Evolutionary conservation across 164 flowering plant species (phyloP).

Genomic region (Echeveria elegans): DNA sequence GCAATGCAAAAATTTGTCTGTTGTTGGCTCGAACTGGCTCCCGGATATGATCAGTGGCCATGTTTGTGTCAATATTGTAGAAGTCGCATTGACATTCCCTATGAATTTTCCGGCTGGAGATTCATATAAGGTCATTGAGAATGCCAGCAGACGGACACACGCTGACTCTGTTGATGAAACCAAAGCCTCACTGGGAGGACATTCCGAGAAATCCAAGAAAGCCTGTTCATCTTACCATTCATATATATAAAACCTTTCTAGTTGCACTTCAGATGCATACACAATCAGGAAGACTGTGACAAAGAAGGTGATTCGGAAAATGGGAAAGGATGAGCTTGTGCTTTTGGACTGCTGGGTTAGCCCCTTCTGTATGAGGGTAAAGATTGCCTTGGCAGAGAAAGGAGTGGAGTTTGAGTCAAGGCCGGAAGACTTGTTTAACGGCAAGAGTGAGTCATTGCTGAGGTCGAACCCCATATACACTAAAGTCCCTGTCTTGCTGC

Average conservation of each 20-base stretch:
- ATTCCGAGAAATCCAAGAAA: constrained; percentile 10
- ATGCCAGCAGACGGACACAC: neutral
- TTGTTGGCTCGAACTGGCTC: neutral
- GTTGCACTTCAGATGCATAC: neutral
- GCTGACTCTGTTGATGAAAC: neutral
- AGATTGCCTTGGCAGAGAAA: constrained; percentile 39
- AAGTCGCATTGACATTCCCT: neutral
- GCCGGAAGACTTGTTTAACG: constrained; percentile 33
- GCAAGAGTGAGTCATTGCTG: constrained; percentile 42
- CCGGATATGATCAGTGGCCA: neutral
- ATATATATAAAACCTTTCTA: neutral
- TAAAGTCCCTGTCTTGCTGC: constrained; percentile 45
- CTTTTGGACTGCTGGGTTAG: constrained; percentile 37
- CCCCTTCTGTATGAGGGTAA: constrained; percentile 38
- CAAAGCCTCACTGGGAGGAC: constrained; percentile 7
- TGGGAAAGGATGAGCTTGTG: constrained; percentile 18
- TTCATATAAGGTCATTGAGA: neutral
- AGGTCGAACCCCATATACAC: constrained; percentile 37
- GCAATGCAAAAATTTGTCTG: neutral
- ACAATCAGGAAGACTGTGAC: neutral
- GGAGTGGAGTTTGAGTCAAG: constrained; percentile 27
- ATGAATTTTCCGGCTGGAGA: neutral
- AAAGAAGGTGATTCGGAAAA: constrained; percentile 16
- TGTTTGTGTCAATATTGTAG: neutral
- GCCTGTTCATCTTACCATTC: neutral